Evolutionary conservation across 176 grass and related monocot species (phyloP).

Genomic region (Saccharum officinarum): DNA sequence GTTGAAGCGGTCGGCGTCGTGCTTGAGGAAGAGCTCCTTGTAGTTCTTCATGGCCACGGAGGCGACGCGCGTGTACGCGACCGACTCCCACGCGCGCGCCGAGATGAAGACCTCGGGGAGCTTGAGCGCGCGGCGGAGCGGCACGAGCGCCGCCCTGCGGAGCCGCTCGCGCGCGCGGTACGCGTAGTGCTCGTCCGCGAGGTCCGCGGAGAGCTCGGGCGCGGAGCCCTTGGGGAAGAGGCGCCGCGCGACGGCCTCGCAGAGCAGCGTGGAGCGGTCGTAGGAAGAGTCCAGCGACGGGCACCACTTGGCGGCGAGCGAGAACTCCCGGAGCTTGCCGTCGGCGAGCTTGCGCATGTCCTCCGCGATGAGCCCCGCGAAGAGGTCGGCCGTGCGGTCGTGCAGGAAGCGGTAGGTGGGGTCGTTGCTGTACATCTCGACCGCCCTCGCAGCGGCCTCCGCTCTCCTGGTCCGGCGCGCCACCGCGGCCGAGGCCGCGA

Average conservation of each 20-base stretch:
- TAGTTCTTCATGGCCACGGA: slow-evolving; percentile 89
- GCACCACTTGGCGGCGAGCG: slow-evolving; percentile 85
- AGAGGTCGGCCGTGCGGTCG: slow-evolving; percentile 68
- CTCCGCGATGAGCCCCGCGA: slow-evolving; percentile 52
- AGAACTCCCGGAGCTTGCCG: slow-evolving; percentile 37
- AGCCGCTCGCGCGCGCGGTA: slow-evolving; percentile 61
- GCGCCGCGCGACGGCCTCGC: slow-evolving; percentile 71
- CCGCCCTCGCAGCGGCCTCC: slow-evolving; percentile 40
- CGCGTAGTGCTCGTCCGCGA: slow-evolving; percentile 67
- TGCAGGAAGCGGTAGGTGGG: slow-evolving; percentile 65
- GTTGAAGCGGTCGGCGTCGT: slow-evolving; percentile 64
- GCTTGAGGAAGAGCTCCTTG: slow-evolving; percentile 61
- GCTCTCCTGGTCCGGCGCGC: slow-evolving; percentile 37
- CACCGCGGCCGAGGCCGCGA: slow-evolving; percentile 18
- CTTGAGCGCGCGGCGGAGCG: slow-evolving; percentile 70
- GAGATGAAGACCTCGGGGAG: slow-evolving; percentile 78
- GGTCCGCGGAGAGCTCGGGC: slow-evolving; percentile 32
- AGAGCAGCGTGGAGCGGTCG: slow-evolving; percentile 79
- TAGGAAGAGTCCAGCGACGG: slow-evolving; percentile 79
- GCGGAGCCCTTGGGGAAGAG: slow-evolving; percentile 63
- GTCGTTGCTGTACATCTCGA: slow-evolving; percentile 55
- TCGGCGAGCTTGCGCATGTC: slow-evolving; percentile 62
- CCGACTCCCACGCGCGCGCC: slow-evolving; percentile 47
- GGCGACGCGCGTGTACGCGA: slow-evolving; percentile 69
- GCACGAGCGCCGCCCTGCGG: slow-evolving; percentile 51